phyloP scores from a whole-genome alignment of 2,329 filamentous ascomycete species.

The Didymella pomorum region DNA sequence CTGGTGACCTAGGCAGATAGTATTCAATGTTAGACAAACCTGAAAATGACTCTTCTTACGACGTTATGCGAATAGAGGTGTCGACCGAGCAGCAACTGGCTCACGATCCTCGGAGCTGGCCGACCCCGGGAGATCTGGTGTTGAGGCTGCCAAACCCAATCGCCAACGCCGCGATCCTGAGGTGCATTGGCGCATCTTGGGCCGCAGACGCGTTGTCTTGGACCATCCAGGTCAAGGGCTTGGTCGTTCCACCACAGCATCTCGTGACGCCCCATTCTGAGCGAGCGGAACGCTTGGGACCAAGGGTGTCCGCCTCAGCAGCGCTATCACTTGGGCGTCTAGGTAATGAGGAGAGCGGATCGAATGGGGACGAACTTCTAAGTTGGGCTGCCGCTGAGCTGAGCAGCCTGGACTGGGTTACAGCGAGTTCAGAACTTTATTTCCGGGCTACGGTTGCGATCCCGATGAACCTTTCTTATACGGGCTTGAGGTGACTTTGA shows the following conservation, averaged over 20 bases:
- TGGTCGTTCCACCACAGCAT: constrained; percentile 10
- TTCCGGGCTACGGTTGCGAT: constrained; percentile 7
- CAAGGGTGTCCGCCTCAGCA: constrained; percentile 32
- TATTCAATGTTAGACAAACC: background rate
- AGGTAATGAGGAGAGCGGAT: constrained; percentile 17
- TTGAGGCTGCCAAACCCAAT: constrained; percentile 7
- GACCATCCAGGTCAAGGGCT: constrained; percentile 11
- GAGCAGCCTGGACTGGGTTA: constrained; percentile 1
- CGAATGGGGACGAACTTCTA: constrained; percentile 2
- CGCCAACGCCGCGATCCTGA: constrained; percentile 12
- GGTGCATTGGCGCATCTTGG: constrained; percentile 26
- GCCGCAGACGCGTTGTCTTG: constrained; percentile 7
- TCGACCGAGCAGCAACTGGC: background rate
- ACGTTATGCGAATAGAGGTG: background rate
- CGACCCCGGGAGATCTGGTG: constrained; percentile 1
- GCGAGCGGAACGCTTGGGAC: constrained; percentile 32
- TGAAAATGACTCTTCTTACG: background rate
- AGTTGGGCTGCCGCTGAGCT: too few species aligned
- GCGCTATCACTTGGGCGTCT: constrained; percentile 10
- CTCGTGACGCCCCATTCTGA: constrained; percentile 14
- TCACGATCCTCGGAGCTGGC: constrained; percentile 7
- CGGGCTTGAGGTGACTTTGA: constrained; percentile 1
- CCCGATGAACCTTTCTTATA: constrained; percentile 1
- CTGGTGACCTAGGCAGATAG: background rate
- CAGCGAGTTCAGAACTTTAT: constrained; percentile 9